Evolutionary conservation across 1,139 yeast genomes (phyloP), one percentile per base, ranked within the genome.

Genomic region (Diutina sp.): DNA sequence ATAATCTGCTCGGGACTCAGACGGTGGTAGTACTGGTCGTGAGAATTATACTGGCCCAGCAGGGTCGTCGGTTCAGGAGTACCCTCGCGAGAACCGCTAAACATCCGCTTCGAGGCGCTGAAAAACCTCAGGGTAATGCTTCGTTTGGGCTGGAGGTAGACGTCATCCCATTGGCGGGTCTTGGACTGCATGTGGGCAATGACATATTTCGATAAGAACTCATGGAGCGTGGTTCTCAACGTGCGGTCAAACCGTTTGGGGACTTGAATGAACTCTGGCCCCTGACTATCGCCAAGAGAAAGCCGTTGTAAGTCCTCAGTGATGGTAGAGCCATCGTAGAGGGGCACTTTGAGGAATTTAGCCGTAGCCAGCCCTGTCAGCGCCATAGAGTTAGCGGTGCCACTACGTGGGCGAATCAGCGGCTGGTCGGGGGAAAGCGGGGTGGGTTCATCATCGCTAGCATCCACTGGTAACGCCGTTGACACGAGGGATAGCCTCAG

Each of bases 141-240:
- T 60, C 83, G 79, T 60, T 89, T 78, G 21, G 93, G 85, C 51
- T 83, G 81, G 30, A 85, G 82, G 54, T 79, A 68, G 62, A 83
- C 85, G 63, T 90, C 91, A 65, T 85, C 87, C 96, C 96, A 86
- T n/a, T 79, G 64, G 57, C 85, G 74, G 52, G 89, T 77, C 66
- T 89, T 80, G 56, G 76, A 69, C 64, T 87, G 91, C 95, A 90
- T 87, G 65, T 83, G 90, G 1, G 96, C 93, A 2, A 87, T 74
- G 56, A 90, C 70, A 58, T 74, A 73, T 62, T 79, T 80, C 55
- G 77, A 77, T 9, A 85, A 76, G 56, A 83, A 72, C 46, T 85
- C 89, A 58, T 77, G 71, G 9, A 85, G 64, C 56, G 76, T 73
- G 8, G 66, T 62, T 29, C 76, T 68, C 47, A 87, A 66, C 0